These are phyloP conservation scores for Exophiala bonariae DNA, from an alignment of 2,329 filamentous ascomycete genomes.

Conservation along the genomic window DNA sequence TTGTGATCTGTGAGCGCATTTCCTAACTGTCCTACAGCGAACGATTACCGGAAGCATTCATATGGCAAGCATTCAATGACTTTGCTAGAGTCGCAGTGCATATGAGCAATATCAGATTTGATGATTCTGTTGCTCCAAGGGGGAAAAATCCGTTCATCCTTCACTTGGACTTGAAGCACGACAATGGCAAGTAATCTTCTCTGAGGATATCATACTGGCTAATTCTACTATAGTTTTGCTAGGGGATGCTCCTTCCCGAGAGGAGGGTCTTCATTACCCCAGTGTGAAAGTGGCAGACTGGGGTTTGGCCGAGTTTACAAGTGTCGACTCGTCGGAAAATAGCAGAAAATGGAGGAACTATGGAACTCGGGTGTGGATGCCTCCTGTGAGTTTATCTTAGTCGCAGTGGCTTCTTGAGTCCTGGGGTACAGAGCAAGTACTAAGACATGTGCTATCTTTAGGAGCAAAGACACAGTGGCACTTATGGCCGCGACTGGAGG, in stretches of 20 bases:
- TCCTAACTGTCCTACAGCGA: background rate
- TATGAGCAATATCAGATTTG: constrained; percentile 14
- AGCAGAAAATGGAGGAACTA: constrained; percentile 10
- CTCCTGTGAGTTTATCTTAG: constrained; percentile 10
- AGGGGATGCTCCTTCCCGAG: constrained; percentile 5
- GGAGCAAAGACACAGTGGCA: constrained; percentile 17
- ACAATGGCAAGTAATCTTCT: constrained; percentile 13
- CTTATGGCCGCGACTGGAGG: constrained; percentile 14
- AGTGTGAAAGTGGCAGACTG: constrained; percentile 20
- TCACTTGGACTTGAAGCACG: constrained; percentile 22
- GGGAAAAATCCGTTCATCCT: constrained; percentile 13
- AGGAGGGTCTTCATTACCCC: constrained; percentile 12
- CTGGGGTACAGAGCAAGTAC: background rate
- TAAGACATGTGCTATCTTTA: background rate
- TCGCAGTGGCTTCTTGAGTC: background rate
- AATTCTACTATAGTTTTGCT: constrained; percentile 13
- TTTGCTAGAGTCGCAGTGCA: constrained; percentile 15
- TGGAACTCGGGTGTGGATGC: constrained; percentile 19
- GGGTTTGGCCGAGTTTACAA: constrained; percentile 19
- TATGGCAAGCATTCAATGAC: constrained; percentile 21
- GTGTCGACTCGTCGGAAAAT: constrained; percentile 11
- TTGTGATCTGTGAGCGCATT: background rate
- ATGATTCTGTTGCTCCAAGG: background rate
- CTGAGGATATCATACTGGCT: background rate
- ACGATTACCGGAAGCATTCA: constrained; percentile 19